A percentile compares a stretch with the other conserved stretches of the same genome.
Evolutionary conservation across 768 basidiomycete species (phyloP).

Genomic region (Candolleomyces eurysporus): DNA sequence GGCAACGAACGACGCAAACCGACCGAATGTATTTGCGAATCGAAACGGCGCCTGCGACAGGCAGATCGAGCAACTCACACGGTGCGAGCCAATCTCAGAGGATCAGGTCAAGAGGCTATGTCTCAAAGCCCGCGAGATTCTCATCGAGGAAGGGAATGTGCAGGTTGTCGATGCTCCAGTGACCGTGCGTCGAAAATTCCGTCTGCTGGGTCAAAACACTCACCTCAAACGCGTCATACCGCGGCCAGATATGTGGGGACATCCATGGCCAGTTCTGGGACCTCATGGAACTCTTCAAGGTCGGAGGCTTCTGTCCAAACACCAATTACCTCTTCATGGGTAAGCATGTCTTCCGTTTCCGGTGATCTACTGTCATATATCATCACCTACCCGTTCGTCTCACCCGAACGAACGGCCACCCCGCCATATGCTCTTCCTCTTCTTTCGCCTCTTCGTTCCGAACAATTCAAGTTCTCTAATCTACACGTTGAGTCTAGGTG

Average conservation of each 20-base stretch:
- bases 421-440: too few species aligned
- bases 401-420: not conserved
- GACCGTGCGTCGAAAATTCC: slow-evolving; percentile 51
- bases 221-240: not conserved
- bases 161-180: slow-evolving; percentile 95
- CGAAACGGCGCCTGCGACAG: slow-evolving; percentile 34
- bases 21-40: not conserved
- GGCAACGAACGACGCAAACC: not conserved
- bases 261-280: slow-evolving; percentile 98
- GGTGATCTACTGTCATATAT: not conserved
- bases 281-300: slow-evolving; percentile 91
- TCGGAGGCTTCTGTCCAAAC: slow-evolving; percentile 89
- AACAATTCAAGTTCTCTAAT: not conserved
- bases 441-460: not conserved
- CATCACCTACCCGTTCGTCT: not conserved
- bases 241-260: slow-evolving; percentile 80
- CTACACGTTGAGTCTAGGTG: slow-evolving; percentile 23
- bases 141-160: slow-evolving; percentile 97
- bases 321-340: slow-evolving; percentile 98
- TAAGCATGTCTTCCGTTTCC: slow-evolving; percentile 31
- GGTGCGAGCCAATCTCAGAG: slow-evolving; percentile 94
- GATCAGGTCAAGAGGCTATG: slow-evolving; percentile 94
- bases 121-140: slow-evolving; percentile 92
- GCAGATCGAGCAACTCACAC: slow-evolving; percentile 91
- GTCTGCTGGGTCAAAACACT: not conserved